phyloP scores from a whole-genome alignment of 2,329 filamentous ascomycete species.

The Colletotrichum coccodes region DNA sequence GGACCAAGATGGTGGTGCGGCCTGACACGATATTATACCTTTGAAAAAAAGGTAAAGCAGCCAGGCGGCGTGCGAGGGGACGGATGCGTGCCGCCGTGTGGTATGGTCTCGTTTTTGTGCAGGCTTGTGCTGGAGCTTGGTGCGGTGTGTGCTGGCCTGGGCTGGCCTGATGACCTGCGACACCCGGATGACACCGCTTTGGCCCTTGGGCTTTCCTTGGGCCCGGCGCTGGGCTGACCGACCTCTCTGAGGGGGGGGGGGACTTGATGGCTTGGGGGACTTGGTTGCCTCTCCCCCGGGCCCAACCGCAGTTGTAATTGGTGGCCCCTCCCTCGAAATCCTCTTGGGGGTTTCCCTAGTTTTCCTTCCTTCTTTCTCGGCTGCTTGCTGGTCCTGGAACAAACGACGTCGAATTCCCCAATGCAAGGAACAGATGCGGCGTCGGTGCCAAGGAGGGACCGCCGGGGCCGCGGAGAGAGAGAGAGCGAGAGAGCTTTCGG shows the following conservation, averaged over 20 bases:
- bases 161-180: not conserved
- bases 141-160: not conserved
- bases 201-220: not conserved
- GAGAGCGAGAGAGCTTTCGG: not conserved
- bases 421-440: not conserved
- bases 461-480: not conserved
- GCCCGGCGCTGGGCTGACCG: not conserved
- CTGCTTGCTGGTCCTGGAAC: not conserved
- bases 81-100: not conserved
- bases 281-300: too few species aligned
- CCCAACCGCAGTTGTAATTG: not conserved
- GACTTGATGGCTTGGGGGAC: too few species aligned
- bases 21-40: slow-evolving; percentile 8
- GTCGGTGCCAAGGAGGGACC: not conserved
- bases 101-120: not conserved
- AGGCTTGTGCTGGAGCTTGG: not conserved
- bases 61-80: not conserved
- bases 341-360: not conserved
- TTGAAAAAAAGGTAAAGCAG: not conserved
- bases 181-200: slow-evolving; percentile 5
- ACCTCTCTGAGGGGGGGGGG: not conserved
- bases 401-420: not conserved
- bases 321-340: not conserved
- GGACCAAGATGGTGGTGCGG: not conserved
- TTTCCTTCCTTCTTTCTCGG: not conserved